Evolutionary conservation across 805 yeast genomes (phyloP).

Genomic region (Sugiyamaella smithiae): DNA sequence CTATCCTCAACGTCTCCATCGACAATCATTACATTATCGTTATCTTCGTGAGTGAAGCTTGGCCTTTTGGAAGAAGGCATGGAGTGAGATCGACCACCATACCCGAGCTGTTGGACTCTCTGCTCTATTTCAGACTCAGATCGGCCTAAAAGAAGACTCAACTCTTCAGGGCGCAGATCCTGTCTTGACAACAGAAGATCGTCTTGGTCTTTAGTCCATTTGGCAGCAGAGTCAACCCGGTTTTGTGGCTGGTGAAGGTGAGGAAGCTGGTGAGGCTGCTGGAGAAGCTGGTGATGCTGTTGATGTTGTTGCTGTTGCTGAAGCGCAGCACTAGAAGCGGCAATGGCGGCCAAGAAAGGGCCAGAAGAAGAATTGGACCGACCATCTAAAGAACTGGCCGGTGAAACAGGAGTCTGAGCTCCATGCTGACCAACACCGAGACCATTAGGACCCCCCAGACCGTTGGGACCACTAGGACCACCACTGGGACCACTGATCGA

Average conservation of each 20-base stretch:
- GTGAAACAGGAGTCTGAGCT: background rate
- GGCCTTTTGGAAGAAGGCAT: slow-evolving; percentile 4
- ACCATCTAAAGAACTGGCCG: slow-evolving; percentile 3
- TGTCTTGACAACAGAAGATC: slow-evolving; percentile 54
- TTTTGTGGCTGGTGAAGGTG: slow-evolving; percentile 14
- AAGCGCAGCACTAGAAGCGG: background rate
- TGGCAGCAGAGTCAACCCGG: slow-evolving; percentile 15
- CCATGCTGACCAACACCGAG: slow-evolving; percentile 1
- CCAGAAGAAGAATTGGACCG: background rate
- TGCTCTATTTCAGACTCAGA: slow-evolving; percentile 64
- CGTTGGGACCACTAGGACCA: slow-evolving; percentile 5
- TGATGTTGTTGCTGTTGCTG: slow-evolving; percentile 14
- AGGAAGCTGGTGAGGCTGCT: slow-evolving; percentile 7
- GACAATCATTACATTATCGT: slow-evolving; percentile 10
- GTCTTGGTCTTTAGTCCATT: slow-evolving; percentile 67
- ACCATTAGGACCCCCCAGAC: background rate
- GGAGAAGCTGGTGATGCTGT: background rate
- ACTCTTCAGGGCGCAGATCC: slow-evolving; percentile 67
- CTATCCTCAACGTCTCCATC: slow-evolving; percentile 4
- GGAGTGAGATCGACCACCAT: slow-evolving; percentile 3
- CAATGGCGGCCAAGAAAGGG: background rate
- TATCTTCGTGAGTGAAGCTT: background rate
- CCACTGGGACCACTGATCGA: background rate
- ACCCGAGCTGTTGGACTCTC: slow-evolving; percentile 15
- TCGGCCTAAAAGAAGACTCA: slow-evolving; percentile 63